A percentile compares a stretch with the other conserved stretches of the same genome.
These are phyloP conservation scores for Malus hybrid DNA, from an alignment of 331 rosid species.

Conservation along the genomic window DNA sequence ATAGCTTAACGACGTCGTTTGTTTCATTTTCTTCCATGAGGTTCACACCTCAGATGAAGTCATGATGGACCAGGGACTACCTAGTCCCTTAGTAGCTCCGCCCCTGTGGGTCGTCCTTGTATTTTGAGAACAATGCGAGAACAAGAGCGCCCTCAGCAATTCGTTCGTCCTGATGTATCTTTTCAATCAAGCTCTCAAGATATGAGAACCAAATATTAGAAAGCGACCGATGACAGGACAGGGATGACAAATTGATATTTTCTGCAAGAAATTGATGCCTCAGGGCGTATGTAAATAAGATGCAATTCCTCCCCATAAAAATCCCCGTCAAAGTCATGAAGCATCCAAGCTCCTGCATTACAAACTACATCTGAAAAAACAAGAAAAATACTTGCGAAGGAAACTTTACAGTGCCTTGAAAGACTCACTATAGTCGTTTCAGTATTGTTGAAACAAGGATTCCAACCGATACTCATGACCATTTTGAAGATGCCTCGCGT, in stretches of 20 bases:
- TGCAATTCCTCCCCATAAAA: constrained; percentile 80
- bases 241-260: not conserved
- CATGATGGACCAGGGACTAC: too few relatives aligned
- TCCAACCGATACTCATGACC: constrained; percentile 95
- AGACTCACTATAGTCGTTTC: constrained; percentile 83
- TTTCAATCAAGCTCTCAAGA: constrained; percentile 66
- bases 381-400: not conserved
- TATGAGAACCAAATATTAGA: constrained; percentile 35
- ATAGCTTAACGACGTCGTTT: too few relatives aligned
- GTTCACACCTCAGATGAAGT: too few relatives aligned
- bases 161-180: constrained; percentile 68
- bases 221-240: not conserved
- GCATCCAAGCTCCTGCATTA: constrained; percentile 89
- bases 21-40: too few relatives aligned
- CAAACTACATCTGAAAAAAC: constrained; percentile 3
- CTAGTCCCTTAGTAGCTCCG: too few relatives aligned
- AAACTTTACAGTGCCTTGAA: not conserved
- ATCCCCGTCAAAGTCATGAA: constrained; percentile 63
- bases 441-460: constrained; percentile 72
- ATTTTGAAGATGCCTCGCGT: constrained; percentile 67
- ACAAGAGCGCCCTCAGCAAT: constrained; percentile 77
- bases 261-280: too few relatives aligned
- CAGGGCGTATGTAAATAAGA: constrained; percentile 58
- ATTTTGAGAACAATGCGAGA: constrained; percentile 68
- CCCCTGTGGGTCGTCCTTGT: constrained; percentile 50